Evolutionary conservation across 495 filamentous ascomycete species (phyloP).

Genomic region (Trichoderma orchidacearum): DNA sequence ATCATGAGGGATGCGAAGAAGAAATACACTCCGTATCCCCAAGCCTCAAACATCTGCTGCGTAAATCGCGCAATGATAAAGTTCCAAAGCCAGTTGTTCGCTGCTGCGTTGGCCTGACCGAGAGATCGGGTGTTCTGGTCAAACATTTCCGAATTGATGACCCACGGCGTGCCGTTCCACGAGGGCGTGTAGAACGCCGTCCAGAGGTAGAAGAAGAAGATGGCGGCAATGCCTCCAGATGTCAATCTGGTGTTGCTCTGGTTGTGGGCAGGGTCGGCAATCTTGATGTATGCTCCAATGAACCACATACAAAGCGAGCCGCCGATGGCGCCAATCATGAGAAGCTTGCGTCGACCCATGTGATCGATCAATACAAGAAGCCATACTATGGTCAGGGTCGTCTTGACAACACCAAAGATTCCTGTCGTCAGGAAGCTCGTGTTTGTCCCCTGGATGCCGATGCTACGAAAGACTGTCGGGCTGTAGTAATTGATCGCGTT

Average conservation of each 20-base stretch:
- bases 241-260: conserved; percentile 22
- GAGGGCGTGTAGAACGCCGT: conserved; percentile 64
- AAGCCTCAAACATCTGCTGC: conserved; percentile 58
- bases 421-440: conserved; percentile 36
- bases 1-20: conserved; percentile 67
- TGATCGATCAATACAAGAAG: conserved; percentile 41
- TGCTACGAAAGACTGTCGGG: conserved; percentile 44
- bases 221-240: conserved; percentile 49
- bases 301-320: conserved; percentile 45
- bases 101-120: conserved; percentile 53
- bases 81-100: conserved; percentile 66
- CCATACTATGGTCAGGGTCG: conserved; percentile 45
- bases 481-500: conserved; percentile 58
- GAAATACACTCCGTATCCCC: conserved; percentile 65
- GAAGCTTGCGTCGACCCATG: conserved; percentile 34
- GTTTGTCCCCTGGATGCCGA: conserved; percentile 39
- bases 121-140: conserved; percentile 49
- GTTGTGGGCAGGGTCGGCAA: conserved; percentile 35
- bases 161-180: conserved; percentile 64
- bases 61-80: conserved; percentile 63
- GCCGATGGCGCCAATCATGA: conserved; percentile 40
- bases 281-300: conserved; percentile 37
- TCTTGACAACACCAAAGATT: conserved; percentile 41
- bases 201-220: conserved; percentile 75
- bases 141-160: conserved; percentile 51